Conservation (phyloP, 2,329 filamentous ascomycete species). For the Fusarium austroafricanum region DNA sequence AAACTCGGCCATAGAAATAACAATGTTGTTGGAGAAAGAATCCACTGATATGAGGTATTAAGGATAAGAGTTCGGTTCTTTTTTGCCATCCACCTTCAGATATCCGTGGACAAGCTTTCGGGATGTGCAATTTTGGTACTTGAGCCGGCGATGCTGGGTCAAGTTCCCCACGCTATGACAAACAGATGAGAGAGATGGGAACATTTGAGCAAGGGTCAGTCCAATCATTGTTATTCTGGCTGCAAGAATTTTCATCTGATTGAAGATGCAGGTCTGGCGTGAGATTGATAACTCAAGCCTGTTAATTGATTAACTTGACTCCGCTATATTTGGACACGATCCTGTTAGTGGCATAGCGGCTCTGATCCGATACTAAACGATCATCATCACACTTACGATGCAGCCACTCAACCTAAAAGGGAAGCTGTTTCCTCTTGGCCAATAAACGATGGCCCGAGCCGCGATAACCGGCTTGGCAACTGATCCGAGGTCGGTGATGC, state of each 20-base stretch:
- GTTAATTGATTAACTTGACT: background rate
- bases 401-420: background rate
- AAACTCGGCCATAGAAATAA: no score
- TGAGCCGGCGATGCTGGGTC: background rate
- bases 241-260: background rate
- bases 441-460: slow-evolving; percentile 2
- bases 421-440: background rate
- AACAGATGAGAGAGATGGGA: background rate
- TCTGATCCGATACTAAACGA: background rate
- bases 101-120: background rate
- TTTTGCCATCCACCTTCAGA: background rate
- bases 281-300: background rate
- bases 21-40: background rate
- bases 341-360: background rate
- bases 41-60: background rate
- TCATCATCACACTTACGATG: background rate
- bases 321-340: accelerated
- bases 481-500: slow-evolving; percentile 22
- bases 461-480: slow-evolving; percentile 27
- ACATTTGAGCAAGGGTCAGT: background rate
- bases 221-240: background rate
- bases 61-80: background rate
- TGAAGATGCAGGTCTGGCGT: background rate
- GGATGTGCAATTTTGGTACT: background rate
- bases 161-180: slow-evolving; percentile 14